phyloP scores from a whole-genome alignment of 148 eudicot genomes.

The Rhododendron molle region DNA sequence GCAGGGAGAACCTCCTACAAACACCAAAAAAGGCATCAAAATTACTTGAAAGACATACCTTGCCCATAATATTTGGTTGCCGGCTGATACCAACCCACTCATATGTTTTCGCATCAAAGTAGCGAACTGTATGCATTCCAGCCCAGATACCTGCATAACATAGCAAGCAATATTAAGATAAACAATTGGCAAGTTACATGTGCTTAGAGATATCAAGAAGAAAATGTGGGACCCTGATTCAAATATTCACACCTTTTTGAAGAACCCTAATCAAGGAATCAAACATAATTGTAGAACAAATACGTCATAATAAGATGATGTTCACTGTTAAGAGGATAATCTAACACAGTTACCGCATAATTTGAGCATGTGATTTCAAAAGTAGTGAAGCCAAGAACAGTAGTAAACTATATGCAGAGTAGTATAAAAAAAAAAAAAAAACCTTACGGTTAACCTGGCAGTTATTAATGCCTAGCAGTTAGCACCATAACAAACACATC shows the following conservation, averaged over 20 bases:
- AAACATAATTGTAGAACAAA: neutral
- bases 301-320: neutral
- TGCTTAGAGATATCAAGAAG: neutral
- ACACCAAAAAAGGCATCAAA: neutral
- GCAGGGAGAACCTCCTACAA: neutral
- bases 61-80: slow-evolving; percentile 91
- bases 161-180: neutral
- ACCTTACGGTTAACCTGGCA: neutral
- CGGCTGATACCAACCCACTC: slow-evolving; percentile 99
- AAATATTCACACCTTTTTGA: neutral
- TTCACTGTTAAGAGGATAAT: neutral
- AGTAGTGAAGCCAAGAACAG: neutral
- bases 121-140: slow-evolving; percentile 93
- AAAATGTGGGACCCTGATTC: neutral
- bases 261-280: neutral
- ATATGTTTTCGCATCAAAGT: slow-evolving; percentile 93
- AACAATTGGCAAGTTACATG: neutral
- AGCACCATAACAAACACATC: neutral
- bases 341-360: neutral
- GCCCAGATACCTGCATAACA: slow-evolving; percentile 86
- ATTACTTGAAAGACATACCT: slow-evolving; percentile 37
- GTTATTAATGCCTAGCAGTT: neutral
- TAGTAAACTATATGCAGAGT: neutral
- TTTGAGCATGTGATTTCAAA: neutral
- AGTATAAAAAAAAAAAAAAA: neutral